Base-by-base conservation (phyloP, 1,139 yeast genomes). In the Debaryomycetaceae sp. region DNA sequence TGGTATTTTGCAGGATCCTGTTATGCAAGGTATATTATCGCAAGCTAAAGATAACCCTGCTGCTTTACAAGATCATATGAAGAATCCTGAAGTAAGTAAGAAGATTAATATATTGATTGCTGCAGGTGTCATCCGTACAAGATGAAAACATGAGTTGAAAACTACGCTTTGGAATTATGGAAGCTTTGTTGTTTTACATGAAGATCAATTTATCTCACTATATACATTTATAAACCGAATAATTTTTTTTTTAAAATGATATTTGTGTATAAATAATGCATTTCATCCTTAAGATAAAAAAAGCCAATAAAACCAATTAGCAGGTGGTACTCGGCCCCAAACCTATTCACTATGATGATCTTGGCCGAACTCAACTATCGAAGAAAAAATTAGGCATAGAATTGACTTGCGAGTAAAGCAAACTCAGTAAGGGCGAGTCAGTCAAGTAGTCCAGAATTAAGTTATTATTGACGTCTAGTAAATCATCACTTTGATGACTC, bases 41-140 rank as follows among this genome's bases (percentile, higher is more conserved):
- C 98, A 94, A 70, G 98, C 98, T 15, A 87, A 86, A 64, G 88
- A 83, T 47, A 87, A 94, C 61, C 98, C 98, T 35, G 96, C 96
- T 38, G 98, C 98, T 36, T 77, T 94, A 53, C 94, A 87, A 61
- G 98, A 92, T 53, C 98, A 94, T 67, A 89, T 94, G 97, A 87
- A 80, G 74, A 94, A 92, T 67, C 98, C 98, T 30, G 95, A 83
- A 49, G 89, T 94, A 40, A 79, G 83, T 56, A 83, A 82, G 65
- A 94, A 92, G 80, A 83, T 94, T 56, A 86, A 87, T 63, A 78
- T 87, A 58, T 78, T 94, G 66, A 84, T 91, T 60, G 95, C 97
- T 42, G 97, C 98, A 26, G 99, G 99, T 61, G 88, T 94, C 43
- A 91, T 94, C 59, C 86, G 96, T 65, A 89, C 97, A 32, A 82